These are phyloP conservation scores for Gastrolobium bilobum DNA, from an alignment of 306 rosid genomes.

Conservation along the genomic window DNA sequence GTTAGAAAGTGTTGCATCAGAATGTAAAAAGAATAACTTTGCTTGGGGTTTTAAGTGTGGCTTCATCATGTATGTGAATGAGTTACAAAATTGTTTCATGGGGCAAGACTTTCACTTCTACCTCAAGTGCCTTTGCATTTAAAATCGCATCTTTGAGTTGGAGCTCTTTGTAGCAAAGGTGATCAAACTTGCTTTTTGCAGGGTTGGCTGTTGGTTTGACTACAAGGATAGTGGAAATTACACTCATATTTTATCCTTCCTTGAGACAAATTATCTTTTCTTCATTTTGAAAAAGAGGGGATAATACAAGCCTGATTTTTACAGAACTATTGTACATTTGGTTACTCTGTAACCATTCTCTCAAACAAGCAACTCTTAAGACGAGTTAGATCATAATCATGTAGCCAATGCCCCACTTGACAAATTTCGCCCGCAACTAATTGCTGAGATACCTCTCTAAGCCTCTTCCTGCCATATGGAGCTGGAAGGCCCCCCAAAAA, in stretches of 20 bases:
- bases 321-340: slow-evolving; percentile 45
- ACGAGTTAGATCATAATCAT: not conserved
- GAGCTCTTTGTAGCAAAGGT: not conserved
- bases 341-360: slow-evolving; percentile 9
- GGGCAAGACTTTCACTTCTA: not conserved
- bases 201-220: not conserved
- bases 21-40: not conserved
- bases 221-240: slow-evolving; percentile 16
- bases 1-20: not conserved
- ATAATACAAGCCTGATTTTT: slow-evolving; percentile 17
- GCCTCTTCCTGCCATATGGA: too few relatives aligned
- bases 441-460: slow-evolving; percentile 4
- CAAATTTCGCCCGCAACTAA: slow-evolving; percentile 3
- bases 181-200: not conserved
- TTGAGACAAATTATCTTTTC: not conserved
- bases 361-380: slow-evolving; percentile 37
- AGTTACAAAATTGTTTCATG: not conserved
- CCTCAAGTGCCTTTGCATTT: not conserved
- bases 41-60: not conserved
- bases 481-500: too few relatives aligned
- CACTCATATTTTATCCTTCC: slow-evolving; percentile 26
- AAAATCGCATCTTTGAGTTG: not conserved
- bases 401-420: slow-evolving; percentile 19
- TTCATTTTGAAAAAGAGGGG: not conserved
- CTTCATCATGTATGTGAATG: not conserved